Evolutionary conservation across 2,329 filamentous ascomycete genomes (phyloP).

Genomic region (Chaetothyriales sp.): DNA sequence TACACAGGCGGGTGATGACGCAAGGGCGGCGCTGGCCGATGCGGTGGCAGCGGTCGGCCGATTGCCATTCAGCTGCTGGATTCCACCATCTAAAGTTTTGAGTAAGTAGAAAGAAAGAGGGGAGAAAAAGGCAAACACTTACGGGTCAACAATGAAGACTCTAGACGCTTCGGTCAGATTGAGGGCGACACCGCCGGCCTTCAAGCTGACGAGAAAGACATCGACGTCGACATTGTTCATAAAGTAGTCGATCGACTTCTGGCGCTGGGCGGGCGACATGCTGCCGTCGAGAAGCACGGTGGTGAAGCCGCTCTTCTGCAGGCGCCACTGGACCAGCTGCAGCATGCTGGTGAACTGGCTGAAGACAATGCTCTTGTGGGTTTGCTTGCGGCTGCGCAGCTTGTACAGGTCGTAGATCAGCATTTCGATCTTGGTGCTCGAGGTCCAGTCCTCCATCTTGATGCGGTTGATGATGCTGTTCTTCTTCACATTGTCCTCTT

Average conservation of each 20-base stretch:
- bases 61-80: conserved; percentile 98
- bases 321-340: conserved; percentile 90
- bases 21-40: conserved; percentile 92
- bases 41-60: conserved; percentile 81
- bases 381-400: conserved; percentile 79
- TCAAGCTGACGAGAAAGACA: conserved; percentile 88
- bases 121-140: conserved; percentile 31
- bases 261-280: conserved; percentile 87
- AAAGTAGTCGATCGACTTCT: conserved; percentile 88
- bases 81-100: conserved; percentile 70
- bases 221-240: conserved; percentile 92
- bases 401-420: conserved; percentile 88
- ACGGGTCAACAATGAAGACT: conserved; percentile 93
- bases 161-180: conserved; percentile 89
- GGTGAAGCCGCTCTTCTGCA: conserved; percentile 90
- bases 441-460: conserved; percentile 97
- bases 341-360: conserved; percentile 96
- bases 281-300: conserved; percentile 96
- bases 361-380: conserved; percentile 93
- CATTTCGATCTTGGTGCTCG: conserved; percentile 93
- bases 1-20: conserved; percentile 83
- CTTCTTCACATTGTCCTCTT: conserved; percentile 75
- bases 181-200: conserved; percentile 86
- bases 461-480: conserved; percentile 97
- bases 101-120: neutral